These are phyloP conservation scores for Claviceps quebecensis DNA, from an alignment of 2,329 filamentous ascomycete species.

Conservation along the genomic window DNA sequence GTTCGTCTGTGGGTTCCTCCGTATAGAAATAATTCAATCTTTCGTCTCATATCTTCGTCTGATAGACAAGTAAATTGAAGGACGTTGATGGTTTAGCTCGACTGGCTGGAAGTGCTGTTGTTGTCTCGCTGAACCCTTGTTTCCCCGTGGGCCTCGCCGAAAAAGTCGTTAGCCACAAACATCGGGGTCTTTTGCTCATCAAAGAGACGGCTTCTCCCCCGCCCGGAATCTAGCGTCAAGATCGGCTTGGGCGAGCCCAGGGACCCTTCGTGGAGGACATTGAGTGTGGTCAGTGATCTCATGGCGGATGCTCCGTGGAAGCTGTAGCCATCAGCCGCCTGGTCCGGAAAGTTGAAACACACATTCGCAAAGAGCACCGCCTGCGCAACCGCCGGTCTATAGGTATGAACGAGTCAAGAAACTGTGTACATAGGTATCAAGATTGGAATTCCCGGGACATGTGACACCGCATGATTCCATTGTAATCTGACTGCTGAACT, in stretches of 20 bases:
- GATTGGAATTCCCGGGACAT: not conserved
- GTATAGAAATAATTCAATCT: too few species aligned
- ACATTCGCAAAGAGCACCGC: not conserved
- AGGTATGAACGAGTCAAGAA: not conserved
- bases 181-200: not conserved
- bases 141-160: not conserved
- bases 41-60: too few species aligned
- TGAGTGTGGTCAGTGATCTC: slow-evolving; percentile 4
- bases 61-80: not conserved
- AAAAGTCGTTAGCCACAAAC: not conserved
- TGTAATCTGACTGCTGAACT: not conserved
- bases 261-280: not conserved
- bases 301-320: not conserved
- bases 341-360: too few species aligned
- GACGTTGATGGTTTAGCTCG: not conserved
- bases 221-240: not conserved
- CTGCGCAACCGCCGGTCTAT: not conserved
- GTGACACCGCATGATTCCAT: slow-evolving; percentile 1
- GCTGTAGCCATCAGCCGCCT: too few species aligned
- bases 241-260: not conserved
- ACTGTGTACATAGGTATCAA: too few species aligned
- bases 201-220: not conserved
- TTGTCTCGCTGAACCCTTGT: not conserved
- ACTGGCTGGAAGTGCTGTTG: not conserved
- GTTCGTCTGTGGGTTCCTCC: too few species aligned